Base-by-base conservation (phyloP, 768 basidiomycete species). In the Jaapia argillacea region DNA sequence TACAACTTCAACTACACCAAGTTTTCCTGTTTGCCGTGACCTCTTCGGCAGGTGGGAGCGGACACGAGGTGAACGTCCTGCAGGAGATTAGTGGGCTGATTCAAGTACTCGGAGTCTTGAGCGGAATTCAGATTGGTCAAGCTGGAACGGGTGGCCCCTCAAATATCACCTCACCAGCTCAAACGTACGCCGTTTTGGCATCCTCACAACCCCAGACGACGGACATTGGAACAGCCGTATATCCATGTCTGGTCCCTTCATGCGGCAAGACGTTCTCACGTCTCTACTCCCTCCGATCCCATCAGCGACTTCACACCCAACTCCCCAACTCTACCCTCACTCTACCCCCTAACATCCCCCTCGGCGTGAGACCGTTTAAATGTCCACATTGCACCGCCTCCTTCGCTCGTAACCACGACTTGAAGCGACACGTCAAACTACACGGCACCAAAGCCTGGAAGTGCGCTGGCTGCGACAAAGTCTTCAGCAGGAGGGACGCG, bases 51-150 rank as follows among this genome's bases (percentile, higher is more conserved):
- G 60, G 64, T 22, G 70, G 69, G 22, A 48, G 48, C 16, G 78
- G 74, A 24, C 63, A 56, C 39, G 71, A 72, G 41, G 75, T 72
- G 64, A 71, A 73, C 44, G 65, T 69, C 1, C 62, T 88, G 1
- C 83, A 85, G 55, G 85, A 89, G 58, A 74, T 88, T 31, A 75
- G 79, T 35, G 83, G 82, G n/a, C 68, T 89, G 42, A 83, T 88
- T 45, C 85, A 88, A 52, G 82, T 87, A 49, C 71, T 89, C 36
- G 85, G 85, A 16, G 81, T 88, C 25, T 72, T 89, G 46, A 84
- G 79, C 48, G 83, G 81, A 1, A 79, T 85, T 35, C 82, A 78
- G 51, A 87, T 89, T 42, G 69, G 64, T 6, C n/a, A n/a, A n/a
- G n/a, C n/a, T n/a, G n/a, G n/a, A n/a, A n/a, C n/a, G n/a, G n/a